These are phyloP conservation scores for Monosporascus cannonballus DNA, from an alignment of 2,329 filamentous ascomycete genomes.

Conservation along the genomic window DNA sequence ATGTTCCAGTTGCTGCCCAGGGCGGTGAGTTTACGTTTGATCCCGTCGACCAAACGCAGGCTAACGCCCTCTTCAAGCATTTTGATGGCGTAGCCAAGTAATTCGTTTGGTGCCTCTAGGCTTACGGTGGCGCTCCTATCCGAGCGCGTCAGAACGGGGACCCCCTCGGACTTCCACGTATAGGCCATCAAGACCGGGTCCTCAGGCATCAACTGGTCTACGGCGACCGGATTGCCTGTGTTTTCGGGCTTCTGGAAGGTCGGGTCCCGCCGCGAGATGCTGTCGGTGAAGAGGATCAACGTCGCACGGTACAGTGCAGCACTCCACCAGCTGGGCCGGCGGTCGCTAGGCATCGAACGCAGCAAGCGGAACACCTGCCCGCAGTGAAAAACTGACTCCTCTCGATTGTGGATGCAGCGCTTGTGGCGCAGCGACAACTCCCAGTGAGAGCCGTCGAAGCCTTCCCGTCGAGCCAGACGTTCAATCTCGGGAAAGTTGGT, in stretches of 20 bases:
- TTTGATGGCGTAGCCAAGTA: constrained; percentile 35
- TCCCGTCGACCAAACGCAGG: constrained; percentile 38
- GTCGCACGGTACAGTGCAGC: constrained; percentile 62
- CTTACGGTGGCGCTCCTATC: constrained; percentile 26
- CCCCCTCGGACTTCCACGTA: constrained; percentile 32
- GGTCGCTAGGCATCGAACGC: constrained; percentile 51
- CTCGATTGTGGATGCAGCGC: constrained; percentile 56
- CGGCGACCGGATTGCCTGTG: constrained; percentile 19
- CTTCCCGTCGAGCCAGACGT: constrained; percentile 56
- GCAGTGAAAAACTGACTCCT: constrained; percentile 61
- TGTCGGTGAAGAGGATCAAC: constrained; percentile 58
- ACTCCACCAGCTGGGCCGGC: constrained; percentile 66
- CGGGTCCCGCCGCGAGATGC: constrained; percentile 44
- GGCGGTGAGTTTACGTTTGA: constrained; percentile 35
- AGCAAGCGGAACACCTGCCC: constrained; percentile 61
- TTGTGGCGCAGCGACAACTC: constrained; percentile 50
- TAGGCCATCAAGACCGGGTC: constrained; percentile 31
- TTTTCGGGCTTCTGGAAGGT: constrained; percentile 26
- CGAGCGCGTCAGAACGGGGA: constrained; percentile 28
- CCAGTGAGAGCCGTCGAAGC: constrained; percentile 49
- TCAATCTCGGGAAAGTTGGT: constrained; percentile 65
- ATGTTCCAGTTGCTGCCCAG: constrained; percentile 35
- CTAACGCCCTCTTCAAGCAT: constrained; percentile 34
- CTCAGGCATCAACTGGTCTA: constrained; percentile 36
- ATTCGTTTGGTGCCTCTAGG: constrained; percentile 31